A percentile compares a stretch with the other conserved stretches of the same genome.
Evolutionary conservation across 768 basidiomycete genomes (phyloP).

Genomic region (Naganishia kalamii): DNA sequence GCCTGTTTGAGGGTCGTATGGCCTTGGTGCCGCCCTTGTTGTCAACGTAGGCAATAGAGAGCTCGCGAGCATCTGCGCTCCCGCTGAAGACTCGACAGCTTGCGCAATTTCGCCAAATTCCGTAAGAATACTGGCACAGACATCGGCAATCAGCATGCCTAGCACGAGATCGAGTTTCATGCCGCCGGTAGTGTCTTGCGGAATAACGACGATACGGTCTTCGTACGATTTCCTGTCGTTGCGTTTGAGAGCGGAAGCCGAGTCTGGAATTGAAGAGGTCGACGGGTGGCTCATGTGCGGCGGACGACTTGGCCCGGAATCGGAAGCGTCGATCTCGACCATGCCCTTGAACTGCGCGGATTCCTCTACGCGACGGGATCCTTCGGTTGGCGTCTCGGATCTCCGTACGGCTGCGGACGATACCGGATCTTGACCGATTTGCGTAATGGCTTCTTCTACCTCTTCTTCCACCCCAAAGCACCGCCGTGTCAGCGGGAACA

Average conservation of each 20-base stretch:
- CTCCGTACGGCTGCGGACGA: neutral
- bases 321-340: slow-evolving; percentile 73
- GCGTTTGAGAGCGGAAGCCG: slow-evolving; percentile 16
- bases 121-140: slow-evolving; percentile 77
- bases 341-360: slow-evolving; percentile 21
- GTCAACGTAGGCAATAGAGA: slow-evolving; percentile 45
- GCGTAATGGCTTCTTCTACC: neutral
- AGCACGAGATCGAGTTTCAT: slow-evolving; percentile 77
- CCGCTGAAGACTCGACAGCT: slow-evolving; percentile 70
- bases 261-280: slow-evolving; percentile 44
- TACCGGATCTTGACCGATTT: neutral
- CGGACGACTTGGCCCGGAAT: slow-evolving; percentile 39
- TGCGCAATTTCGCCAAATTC: slow-evolving; percentile 80
- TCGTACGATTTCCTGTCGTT: slow-evolving; percentile 54
- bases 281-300: neutral
- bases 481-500: slow-evolving; percentile 26
- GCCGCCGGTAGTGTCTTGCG: slow-evolving; percentile 54
- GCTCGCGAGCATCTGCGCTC: slow-evolving; percentile 68
- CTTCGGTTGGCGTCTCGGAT: neutral
- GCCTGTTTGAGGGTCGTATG: neutral
- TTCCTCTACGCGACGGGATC: slow-evolving; percentile 17
- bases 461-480: slow-evolving; percentile 31
- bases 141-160: slow-evolving; percentile 77
- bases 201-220: slow-evolving; percentile 69
- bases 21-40: slow-evolving; percentile 25